Conservation (phyloP, 768 basidiomycete genomes). For the Russula ochroleuca region DNA sequence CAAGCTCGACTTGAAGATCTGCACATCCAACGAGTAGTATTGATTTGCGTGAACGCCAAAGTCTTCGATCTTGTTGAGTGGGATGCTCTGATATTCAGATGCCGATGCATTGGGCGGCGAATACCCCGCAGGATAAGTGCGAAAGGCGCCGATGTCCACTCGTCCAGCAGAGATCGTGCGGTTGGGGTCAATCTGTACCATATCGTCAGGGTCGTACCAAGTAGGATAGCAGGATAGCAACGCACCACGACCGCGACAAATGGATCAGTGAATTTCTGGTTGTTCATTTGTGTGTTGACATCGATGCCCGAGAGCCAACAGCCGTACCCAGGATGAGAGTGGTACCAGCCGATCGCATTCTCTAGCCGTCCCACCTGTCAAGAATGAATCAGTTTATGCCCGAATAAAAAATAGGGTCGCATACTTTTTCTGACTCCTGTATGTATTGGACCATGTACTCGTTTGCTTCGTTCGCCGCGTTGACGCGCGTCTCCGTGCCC, state of each 20-base stretch:
- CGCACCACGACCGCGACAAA: slow-evolving; percentile 94
- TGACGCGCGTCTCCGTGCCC: slow-evolving; percentile 97
- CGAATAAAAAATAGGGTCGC: slow-evolving; percentile 20
- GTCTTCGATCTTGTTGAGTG: slow-evolving; percentile 95
- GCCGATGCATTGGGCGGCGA: slow-evolving; percentile 65
- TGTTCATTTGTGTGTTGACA: slow-evolving; percentile 92
- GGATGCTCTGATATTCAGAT: slow-evolving; percentile 94
- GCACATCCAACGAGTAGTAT: slow-evolving; percentile 92
- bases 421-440: slow-evolving; percentile 72
- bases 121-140: slow-evolving; percentile 95
- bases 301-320: slow-evolving; percentile 99
- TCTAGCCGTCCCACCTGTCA: slow-evolving; percentile 75
- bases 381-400: background rate
- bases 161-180: slow-evolving; percentile 97
- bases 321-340: slow-evolving; percentile 98
- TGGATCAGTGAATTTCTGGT: slow-evolving; percentile 93
- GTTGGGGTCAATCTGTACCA: slow-evolving; percentile 86
- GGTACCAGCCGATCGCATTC: slow-evolving; percentile 95
- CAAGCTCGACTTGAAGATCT: slow-evolving; percentile 89
- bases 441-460: slow-evolving; percentile 98
- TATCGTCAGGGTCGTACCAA: slow-evolving; percentile 3
- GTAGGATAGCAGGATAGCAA: slow-evolving; percentile 21
- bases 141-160: slow-evolving; percentile 98
- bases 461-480: slow-evolving; percentile 91
- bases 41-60: slow-evolving; percentile 97